Evolutionary conservation across 768 basidiomycete species (phyloP).

Genomic region (Lentinus brumalis): DNA sequence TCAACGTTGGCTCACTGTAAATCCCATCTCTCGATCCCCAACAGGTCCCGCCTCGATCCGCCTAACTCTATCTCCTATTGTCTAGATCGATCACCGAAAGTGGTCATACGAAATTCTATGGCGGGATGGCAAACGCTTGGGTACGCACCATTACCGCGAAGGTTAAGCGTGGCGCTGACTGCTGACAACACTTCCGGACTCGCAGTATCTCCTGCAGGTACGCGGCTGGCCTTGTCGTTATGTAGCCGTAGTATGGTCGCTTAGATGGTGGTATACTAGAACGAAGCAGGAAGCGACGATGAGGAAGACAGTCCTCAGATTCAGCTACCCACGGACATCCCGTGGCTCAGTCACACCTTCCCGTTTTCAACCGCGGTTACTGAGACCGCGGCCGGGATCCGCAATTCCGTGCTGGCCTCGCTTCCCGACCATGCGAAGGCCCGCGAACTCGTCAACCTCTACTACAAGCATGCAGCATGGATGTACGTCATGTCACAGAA

Average conservation of each 20-base stretch:
- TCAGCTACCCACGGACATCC: slow-evolving; percentile 51
- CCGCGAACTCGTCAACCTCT: slow-evolving; percentile 47
- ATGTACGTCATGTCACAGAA: slow-evolving; percentile 46
- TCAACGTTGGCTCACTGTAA: slow-evolving; percentile 68
- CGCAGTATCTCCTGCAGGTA: slow-evolving; percentile 68
- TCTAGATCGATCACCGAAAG: slow-evolving; percentile 61
- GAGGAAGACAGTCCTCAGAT: slow-evolving; percentile 45
- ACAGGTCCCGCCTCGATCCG: slow-evolving; percentile 1
- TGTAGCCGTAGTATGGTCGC: slow-evolving; percentile 8
- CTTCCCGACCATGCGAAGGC: slow-evolving; percentile 44
- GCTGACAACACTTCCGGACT: slow-evolving; percentile 14
- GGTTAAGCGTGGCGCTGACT: not conserved
- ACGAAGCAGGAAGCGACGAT: slow-evolving; percentile 60
- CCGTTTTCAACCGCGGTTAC: slow-evolving; percentile 49
- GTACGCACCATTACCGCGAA: slow-evolving; percentile 39
- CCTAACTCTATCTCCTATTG: slow-evolving; percentile 19
- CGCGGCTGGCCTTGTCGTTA: slow-evolving; percentile 17
- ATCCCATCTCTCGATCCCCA: slow-evolving; percentile 21
- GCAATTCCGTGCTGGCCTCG: slow-evolving; percentile 45
- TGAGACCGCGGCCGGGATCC: slow-evolving; percentile 46
- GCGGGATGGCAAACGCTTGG: slow-evolving; percentile 68
- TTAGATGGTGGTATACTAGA: slow-evolving; percentile 37
- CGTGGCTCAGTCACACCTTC: slow-evolving; percentile 63
- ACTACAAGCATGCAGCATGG: slow-evolving; percentile 72
- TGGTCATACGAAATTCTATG: slow-evolving; percentile 67